These are phyloP conservation scores for Withania somnifera DNA, from an alignment of 305 asterid genomes.

Conservation along the genomic window DNA sequence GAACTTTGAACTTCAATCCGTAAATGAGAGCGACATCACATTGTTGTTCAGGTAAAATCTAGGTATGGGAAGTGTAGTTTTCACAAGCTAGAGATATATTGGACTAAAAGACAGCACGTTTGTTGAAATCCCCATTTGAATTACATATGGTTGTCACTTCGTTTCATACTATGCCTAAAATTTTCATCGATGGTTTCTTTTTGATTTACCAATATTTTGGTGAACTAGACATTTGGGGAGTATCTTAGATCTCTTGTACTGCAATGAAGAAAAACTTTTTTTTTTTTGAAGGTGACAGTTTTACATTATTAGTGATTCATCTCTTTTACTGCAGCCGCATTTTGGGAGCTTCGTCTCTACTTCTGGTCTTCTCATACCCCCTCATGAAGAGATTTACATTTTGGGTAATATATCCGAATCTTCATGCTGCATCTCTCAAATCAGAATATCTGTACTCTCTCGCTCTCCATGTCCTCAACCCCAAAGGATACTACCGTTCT, in stretches of 20 bases:
- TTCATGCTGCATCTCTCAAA: background rate
- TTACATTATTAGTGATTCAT: background rate
- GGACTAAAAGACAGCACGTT: background rate
- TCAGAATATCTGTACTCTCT: background rate
- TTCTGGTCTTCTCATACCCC: constrained; percentile 85
- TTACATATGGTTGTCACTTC: background rate
- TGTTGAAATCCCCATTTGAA: background rate
- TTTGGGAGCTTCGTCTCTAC: constrained; percentile 83
- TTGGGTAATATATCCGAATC: constrained; percentile 47
- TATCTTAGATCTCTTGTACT: background rate
- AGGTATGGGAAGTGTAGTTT: background rate
- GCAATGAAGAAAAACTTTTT: background rate
- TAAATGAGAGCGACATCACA: background rate
- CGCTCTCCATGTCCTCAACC: background rate
- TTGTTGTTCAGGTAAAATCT: background rate
- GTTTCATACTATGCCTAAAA: background rate
- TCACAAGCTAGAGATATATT: background rate
- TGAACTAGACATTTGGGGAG: background rate
- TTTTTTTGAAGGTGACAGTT: background rate
- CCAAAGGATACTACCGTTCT: background rate
- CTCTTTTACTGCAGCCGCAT: constrained; percentile 48
- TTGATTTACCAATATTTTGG: background rate
- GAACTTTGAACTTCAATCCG: background rate
- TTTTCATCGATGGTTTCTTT: background rate
- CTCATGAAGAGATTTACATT: constrained; percentile 87